Base-by-base conservation (phyloP, 1,139 yeast species). In the Yarrowia galli region DNA sequence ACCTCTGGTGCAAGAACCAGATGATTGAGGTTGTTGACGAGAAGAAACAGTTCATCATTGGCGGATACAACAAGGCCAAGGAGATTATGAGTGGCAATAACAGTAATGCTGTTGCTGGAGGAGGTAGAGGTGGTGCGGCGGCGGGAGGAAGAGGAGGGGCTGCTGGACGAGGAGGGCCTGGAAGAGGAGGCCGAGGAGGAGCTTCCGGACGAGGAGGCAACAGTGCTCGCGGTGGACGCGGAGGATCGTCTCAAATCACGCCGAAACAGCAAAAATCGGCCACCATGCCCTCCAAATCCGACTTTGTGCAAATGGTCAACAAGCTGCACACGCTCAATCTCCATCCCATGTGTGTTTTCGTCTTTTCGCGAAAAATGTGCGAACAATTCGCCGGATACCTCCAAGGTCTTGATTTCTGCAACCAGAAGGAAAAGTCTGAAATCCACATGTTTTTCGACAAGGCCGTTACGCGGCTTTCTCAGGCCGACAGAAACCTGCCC, bases 321-420 rank as follows among this genome's bases (percentile, higher is more conserved):
- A 86, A 85, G 72, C 79, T 95, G 72, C 87, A 87, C 72, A 83
- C 84, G 61, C 82, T 89, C 65, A 86, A 85, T 64, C 79, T 95
- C 23, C 80, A 93, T 23, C 99, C 99, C 1, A 97, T 92, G 4
- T 99, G 95, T 22, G 81, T 91, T n/a, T 95, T 95, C 76, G 98
- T 95, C 0, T 95, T 95, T 75, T 92, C 98, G 43, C 92, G 95
- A 75, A 92, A 92, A 76, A 85, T 91, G 72, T 92, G 98, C 79
- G 98, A 93, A 77, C 96, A 91, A 72, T 92, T 91, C 77, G 98
- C 98, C 0, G 90, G 87, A 71, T 85, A 92, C 69, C 79, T 95
- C 67, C 80, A 84, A n/a, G 85, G 92, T 48, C 80, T 91, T 58
- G 96, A 92, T 74, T 91, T 92, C 76, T 90, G 96, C 75, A 88